Conservation (phyloP, 495 filamentous ascomycete genomes). For the Xylaria palmicola region DNA sequence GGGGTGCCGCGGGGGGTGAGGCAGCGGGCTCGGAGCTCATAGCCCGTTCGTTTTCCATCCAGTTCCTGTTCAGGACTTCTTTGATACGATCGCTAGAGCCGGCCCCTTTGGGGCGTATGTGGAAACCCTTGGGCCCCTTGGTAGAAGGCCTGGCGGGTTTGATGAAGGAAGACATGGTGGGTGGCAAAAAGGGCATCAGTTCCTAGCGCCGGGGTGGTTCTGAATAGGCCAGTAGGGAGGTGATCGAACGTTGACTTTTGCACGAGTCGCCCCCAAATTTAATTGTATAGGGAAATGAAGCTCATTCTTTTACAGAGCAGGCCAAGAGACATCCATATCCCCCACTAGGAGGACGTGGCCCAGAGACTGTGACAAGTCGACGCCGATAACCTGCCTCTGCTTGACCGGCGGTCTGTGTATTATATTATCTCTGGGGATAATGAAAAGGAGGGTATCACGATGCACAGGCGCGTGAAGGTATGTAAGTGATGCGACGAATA, state of each 20-base stretch:
- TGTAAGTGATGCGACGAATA: conserved; percentile 15
- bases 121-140: conserved; percentile 22
- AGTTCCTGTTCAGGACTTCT: conserved; percentile 27
- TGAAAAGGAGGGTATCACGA: neutral
- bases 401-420: neutral
- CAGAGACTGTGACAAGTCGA: neutral
- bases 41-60: conserved; percentile 24
- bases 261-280: conserved; percentile 1
- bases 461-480: neutral
- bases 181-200: neutral
- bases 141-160: conserved; percentile 18
- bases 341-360: neutral
- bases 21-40: conserved; percentile 19
- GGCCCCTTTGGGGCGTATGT: conserved; percentile 25
- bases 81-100: conserved; percentile 26
- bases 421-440: neutral
- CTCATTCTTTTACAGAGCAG: neutral
- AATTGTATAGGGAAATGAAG: neutral
- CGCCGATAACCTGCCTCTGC: neutral
- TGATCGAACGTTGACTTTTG: neutral
- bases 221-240: conserved; percentile 1
- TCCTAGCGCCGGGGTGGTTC: neutral
- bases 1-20: conserved; percentile 10
- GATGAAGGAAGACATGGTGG: conserved; percentile 28
- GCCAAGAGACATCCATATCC: neutral